Percentiles rank a stretch among this genome's conserved stretches.
phyloP scores from a whole-genome alignment of 2,329 filamentous ascomycete genomes.

The Epichloe gansuensis region DNA sequence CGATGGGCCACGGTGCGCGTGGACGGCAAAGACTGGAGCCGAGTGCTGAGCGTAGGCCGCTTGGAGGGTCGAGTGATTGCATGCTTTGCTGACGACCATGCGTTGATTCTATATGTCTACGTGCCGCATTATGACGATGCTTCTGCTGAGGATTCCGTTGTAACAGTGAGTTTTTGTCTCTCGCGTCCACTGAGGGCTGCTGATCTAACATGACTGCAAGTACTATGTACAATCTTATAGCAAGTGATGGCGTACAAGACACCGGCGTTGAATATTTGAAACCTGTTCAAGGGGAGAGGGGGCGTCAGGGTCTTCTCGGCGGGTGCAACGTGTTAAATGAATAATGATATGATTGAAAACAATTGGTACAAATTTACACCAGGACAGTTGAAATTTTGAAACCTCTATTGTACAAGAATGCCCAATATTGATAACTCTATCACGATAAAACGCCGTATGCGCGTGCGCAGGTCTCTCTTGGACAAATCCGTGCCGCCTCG shows the following conservation, averaged over 20 bases:
- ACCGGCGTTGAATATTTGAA: background rate
- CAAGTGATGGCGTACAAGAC: background rate
- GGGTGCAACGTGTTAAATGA: background rate
- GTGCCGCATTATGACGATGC: slow-evolving; percentile 58
- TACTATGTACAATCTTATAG: slow-evolving; percentile 34
- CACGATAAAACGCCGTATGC: slow-evolving; percentile 1
- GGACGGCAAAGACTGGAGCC: slow-evolving; percentile 88
- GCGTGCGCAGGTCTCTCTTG: background rate
- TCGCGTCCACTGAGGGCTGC: background rate
- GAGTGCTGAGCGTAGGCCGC: slow-evolving; percentile 82
- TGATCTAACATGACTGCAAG: slow-evolving; percentile 17
- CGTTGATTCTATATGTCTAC: slow-evolving; percentile 74
- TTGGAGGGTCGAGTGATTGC: slow-evolving; percentile 87
- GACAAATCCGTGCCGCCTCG: background rate
- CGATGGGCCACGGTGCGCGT: slow-evolving; percentile 84
- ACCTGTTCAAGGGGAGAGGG: background rate
- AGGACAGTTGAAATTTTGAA: background rate
- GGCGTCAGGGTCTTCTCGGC: background rate
- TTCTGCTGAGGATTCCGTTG: slow-evolving; percentile 54
- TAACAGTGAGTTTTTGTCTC: slow-evolving; percentile 47
- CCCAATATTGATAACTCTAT: slow-evolving; percentile 1
- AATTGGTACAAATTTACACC: background rate
- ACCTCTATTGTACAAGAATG: slow-evolving; percentile 5
- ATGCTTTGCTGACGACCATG: slow-evolving; percentile 72
- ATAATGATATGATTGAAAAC: background rate